Conservation (phyloP, 192 early-diverging fungal genomes). For the Coemansia pectinata region DNA sequence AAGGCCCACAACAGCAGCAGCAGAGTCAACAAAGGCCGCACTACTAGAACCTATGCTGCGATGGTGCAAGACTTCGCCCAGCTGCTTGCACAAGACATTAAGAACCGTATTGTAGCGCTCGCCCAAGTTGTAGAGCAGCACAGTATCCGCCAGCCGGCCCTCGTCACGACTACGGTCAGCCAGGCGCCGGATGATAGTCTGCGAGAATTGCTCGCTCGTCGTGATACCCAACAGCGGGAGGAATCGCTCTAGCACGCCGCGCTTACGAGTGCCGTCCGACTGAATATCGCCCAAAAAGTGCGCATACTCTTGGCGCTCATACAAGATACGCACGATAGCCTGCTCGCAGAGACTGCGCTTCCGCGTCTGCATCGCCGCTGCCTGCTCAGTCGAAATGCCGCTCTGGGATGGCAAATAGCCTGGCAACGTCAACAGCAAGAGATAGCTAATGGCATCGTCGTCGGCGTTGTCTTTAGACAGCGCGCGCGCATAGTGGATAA, state of each 20-base stretch:
- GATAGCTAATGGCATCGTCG: conserved; percentile 30
- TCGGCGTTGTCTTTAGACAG: conserved; percentile 31
- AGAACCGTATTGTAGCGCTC: conserved; percentile 76
- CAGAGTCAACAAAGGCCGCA: background rate
- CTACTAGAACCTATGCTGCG: conserved; percentile 14
- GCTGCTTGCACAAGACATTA: conserved; percentile 64
- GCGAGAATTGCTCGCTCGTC: conserved; percentile 62
- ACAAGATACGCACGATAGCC: conserved; percentile 54
- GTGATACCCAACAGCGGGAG: conserved; percentile 63
- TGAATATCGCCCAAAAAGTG: conserved; percentile 60
- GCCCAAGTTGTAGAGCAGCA: conserved; percentile 75
- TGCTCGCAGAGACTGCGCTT: conserved; percentile 27
- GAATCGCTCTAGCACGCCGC: conserved; percentile 70
- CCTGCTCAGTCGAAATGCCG: background rate
- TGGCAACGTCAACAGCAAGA: conserved; percentile 46
- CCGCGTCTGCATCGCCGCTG: background rate
- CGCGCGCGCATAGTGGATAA: conserved; percentile 42
- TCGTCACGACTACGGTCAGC: conserved; percentile 71
- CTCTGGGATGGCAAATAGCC: background rate
- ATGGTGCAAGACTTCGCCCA: conserved; percentile 61
- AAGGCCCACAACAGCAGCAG: background rate
- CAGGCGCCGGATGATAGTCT: conserved; percentile 63
- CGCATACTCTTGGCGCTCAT: conserved; percentile 63
- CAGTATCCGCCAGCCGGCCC: conserved; percentile 70
- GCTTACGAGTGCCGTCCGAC: conserved; percentile 43